Evolutionary conservation across 805 yeast species (phyloP), one percentile per base, ranked within the genome.

Genomic region (Alloascoidea africana): DNA sequence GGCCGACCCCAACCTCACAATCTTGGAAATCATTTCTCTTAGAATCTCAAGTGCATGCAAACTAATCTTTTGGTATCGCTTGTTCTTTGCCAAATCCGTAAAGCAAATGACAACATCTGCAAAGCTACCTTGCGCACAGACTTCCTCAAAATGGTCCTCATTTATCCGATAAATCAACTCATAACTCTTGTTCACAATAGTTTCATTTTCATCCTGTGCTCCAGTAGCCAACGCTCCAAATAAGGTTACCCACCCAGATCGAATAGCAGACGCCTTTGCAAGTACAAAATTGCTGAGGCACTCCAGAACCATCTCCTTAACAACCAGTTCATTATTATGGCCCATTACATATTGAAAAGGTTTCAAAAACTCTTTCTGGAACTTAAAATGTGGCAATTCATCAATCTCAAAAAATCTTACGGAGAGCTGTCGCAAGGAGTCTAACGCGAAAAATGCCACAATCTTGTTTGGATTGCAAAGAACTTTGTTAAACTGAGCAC

Each of bases 201-300:
- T 46, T 45, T 76, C 30, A 39, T 65, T 63, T 18, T 60, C 58
- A 15, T 70, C 76, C 36, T 60, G 62, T 2, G 94, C 89, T 3
- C 93, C 85, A 37, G 68, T 75, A 3, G 77, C 71, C 44, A 89
- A 70, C 2, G 84, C 81, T 17, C 75, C 80, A 49, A 91, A 74
- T 38, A 93, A 76, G 0, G 97, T 76, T 42, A 72, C 73, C 99
- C 99, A 91, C 35, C 99, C 99, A 14, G 96, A 86, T 52, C 74
- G 77, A 45, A 91, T 81, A 41, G 71, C 68, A n/a, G 59, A 62
- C 3, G 87, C 73, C 49, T 85, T 81, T 17, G 85, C 76, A 43
- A 73, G 62, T 30, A 91, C 74, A 76, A 93, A 78, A 51, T 85
- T 89, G 45, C 76, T 73, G 47, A 89, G 69, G 58, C 96, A 87